phyloP scores from a whole-genome alignment of 139 green algal species.

The Microglena sp. region DNA sequence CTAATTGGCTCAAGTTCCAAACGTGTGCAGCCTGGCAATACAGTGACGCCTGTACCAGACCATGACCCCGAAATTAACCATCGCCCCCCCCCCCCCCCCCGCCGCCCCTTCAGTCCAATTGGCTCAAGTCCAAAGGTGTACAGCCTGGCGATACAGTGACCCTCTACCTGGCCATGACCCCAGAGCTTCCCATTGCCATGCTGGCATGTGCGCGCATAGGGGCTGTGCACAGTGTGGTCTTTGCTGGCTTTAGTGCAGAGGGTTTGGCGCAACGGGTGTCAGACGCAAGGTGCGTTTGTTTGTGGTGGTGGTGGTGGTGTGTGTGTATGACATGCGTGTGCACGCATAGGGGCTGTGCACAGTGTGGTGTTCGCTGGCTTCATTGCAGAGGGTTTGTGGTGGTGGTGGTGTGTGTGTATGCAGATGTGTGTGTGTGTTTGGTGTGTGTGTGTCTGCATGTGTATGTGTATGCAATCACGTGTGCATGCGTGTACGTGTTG shows the following conservation, averaged over 20 bases:
- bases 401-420: conserved; percentile 1
- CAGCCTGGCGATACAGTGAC: conserved; percentile 78
- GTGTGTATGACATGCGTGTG: too few relatives aligned
- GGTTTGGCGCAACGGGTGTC: conserved; percentile 39
- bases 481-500: not conserved
- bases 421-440: too few relatives aligned
- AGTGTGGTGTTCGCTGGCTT: conserved; percentile 95
- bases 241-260: conserved; percentile 90
- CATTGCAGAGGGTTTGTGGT: conserved; percentile 70
- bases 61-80: too few relatives aligned
- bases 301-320: too few relatives aligned
- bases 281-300: conserved; percentile 9
- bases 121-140: conserved; percentile 68
- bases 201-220: conserved; percentile 77
- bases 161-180: conserved; percentile 94
- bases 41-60: not conserved
- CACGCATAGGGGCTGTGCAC: conserved; percentile 72
- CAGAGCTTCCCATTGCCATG: conserved; percentile 48
- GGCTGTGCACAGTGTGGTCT: conserved; percentile 89
- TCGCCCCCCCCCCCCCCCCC: not conserved
- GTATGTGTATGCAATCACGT: too few relatives aligned
- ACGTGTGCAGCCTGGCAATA: not conserved
- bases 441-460: too few relatives aligned
- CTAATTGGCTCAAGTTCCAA: too few relatives aligned
- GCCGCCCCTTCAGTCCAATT: conserved; percentile 58